These are phyloP conservation scores for Trichosporon sp. DNA, from an alignment of 1,284 basidiomycete species.

Conservation along the genomic window DNA sequence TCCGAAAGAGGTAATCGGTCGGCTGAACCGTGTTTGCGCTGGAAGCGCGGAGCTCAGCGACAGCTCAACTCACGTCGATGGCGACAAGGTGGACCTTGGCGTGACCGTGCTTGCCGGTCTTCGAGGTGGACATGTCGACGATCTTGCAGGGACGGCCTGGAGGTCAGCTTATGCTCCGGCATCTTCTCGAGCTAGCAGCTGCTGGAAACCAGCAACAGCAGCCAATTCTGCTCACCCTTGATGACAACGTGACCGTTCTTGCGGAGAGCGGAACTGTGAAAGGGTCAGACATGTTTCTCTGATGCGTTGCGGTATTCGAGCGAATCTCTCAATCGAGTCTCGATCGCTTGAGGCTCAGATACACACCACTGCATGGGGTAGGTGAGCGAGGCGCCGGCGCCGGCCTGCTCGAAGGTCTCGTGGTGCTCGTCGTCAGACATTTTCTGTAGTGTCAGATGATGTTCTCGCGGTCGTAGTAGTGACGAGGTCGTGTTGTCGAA, in stretches of 20 bases:
- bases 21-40: background rate
- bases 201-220: background rate
- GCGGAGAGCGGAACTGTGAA: slow-evolving; percentile 96
- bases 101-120: slow-evolving; percentile 87
- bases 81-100: slow-evolving; percentile 98
- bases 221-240: slow-evolving; percentile 53
- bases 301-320: slow-evolving; percentile 20
- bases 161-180: background rate
- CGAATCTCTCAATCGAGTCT: too few relatives aligned
- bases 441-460: slow-evolving; percentile 13
- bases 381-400: slow-evolving; percentile 78
- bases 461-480: background rate
- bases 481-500: background rate
- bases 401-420: slow-evolving; percentile 67
- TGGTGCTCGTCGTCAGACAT: slow-evolving; percentile 89
- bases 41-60: background rate
- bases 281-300: slow-evolving; percentile 41
- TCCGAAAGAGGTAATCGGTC: background rate
- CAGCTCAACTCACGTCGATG: slow-evolving; percentile 75
- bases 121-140: slow-evolving; percentile 99
- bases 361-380: slow-evolving; percentile 48
- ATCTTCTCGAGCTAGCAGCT: background rate
- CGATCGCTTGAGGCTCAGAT: background rate
- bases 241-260: slow-evolving; percentile 93
- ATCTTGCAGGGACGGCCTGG: slow-evolving; percentile 92